phyloP scores from a whole-genome alignment of 768 basidiomycete genomes.

The Auricularia sp. region DNA sequence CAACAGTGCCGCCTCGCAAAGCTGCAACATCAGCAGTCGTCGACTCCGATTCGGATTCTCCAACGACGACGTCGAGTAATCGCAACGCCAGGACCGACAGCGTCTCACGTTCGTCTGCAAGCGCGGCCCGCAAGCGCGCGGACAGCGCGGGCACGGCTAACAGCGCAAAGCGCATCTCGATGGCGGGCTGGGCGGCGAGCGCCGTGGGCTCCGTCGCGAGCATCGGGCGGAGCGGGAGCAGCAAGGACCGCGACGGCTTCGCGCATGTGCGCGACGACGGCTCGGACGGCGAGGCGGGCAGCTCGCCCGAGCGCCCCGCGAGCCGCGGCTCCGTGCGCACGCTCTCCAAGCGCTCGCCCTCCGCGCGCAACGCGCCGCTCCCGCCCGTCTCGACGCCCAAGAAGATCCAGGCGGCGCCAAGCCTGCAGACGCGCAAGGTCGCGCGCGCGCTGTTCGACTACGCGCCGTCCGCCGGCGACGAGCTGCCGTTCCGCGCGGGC shows the following conservation, averaged over 20 bases:
- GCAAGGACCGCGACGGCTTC: constrained; percentile 34
- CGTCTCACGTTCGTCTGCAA: constrained; percentile 30
- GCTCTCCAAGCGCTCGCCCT: constrained; percentile 13
- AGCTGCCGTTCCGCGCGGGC: constrained; percentile 64
- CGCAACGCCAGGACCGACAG: background rate
- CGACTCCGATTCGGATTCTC: background rate
- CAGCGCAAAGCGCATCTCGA: background rate
- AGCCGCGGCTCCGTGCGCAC: constrained; percentile 12
- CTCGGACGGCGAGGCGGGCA: constrained; percentile 15
- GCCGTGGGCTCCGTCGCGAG: constrained; percentile 3
- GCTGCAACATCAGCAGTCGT: background rate
- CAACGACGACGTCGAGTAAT: constrained; percentile 1
- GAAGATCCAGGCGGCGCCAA: constrained; percentile 9
- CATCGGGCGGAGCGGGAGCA: constrained; percentile 24
- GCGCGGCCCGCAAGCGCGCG: constrained; percentile 54
- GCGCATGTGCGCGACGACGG: constrained; percentile 42
- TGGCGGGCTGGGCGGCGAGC: constrained; percentile 7
- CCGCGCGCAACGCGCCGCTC: background rate
- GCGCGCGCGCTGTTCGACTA: constrained; percentile 73
- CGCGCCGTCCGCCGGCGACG: constrained; percentile 53
- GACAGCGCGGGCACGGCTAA: constrained; percentile 36
- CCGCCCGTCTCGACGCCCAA: background rate
- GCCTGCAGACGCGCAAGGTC: constrained; percentile 19
- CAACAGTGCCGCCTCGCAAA: constrained; percentile 3
- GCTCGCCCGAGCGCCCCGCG: constrained; percentile 7